Evolutionary conservation across 2,329 filamentous ascomycete species (phyloP).

Genomic region (Aspergillus carbonarius): DNA sequence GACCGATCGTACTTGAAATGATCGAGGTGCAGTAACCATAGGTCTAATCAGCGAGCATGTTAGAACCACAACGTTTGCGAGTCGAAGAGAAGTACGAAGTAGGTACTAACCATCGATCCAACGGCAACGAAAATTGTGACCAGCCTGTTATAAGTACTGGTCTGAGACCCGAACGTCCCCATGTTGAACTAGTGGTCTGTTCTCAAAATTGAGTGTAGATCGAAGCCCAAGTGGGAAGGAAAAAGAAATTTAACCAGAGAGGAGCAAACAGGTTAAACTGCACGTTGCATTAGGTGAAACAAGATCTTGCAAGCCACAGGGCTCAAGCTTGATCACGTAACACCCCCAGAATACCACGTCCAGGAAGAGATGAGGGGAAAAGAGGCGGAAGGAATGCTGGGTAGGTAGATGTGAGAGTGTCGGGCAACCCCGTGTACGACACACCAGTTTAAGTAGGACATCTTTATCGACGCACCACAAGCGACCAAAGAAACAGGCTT

Average conservation of each 20-base stretch:
- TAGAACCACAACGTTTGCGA: conserved; percentile 3
- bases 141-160: conserved; percentile 39
- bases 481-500: not conserved
- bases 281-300: not conserved
- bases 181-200: conserved; percentile 16
- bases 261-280: not conserved
- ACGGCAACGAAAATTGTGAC: conserved; percentile 42
- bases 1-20: conserved; percentile 54
- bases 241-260: conserved; percentile 3
- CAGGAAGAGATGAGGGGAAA: not conserved
- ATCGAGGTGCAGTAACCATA: conserved; percentile 54
- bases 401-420: not conserved
- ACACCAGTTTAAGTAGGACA: not conserved
- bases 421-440: not conserved
- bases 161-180: conserved; percentile 36
- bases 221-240: conserved; percentile 2
- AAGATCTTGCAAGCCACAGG: not conserved
- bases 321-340: not conserved
- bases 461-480: not conserved
- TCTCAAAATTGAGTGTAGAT: not conserved
- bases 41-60: conserved; percentile 35
- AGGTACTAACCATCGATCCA: conserved; percentile 40
- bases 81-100: not conserved
- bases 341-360: not conserved
- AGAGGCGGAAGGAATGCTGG: not conserved